Base-by-base conservation (phyloP, 2,329 filamentous ascomycete genomes). In the Triangularia verruculosa region DNA sequence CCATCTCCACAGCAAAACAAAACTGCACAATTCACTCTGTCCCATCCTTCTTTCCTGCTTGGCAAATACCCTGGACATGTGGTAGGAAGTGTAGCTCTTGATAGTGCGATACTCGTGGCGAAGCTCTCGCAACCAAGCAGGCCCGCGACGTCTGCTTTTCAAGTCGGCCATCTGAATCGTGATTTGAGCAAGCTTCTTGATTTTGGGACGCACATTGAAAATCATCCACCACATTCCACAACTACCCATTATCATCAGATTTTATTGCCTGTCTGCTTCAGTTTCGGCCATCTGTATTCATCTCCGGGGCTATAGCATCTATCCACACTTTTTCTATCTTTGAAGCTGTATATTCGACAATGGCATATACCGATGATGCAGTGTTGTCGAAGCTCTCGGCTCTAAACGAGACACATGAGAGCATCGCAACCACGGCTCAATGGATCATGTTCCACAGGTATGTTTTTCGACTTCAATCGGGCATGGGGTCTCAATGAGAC, bases 361-460 rank as follows among this genome's bases (percentile, higher is more conserved):
- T 99, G 94, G 89, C 95, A 54, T 98, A 97, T 79, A 95, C 90
- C 69, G 93, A 98, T 78, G 95, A 99, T 80, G 91, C 93, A 55
- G 93, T 99, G 62, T 87, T 93, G 76, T 92, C 94, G 61, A 97
- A 97, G 81, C 89, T 99, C 61, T 96, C 93, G 30, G 92, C 93
- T 51, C 86, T 99, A 67, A 97, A 97, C 78, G 96, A 99, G 79
- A 96, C 93, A 11, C 94, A 99, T 76, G 95, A 99, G 75, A 96
- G 93, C 78, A 98, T 99, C 73, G 86, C 96, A 66, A 94, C 92
- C 34, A 93, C 96, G 67, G 93, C 95, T 63, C 94, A 98, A 87
- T 99, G 96, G 96, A 95, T 99, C 66, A 96, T 99, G 90, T 99
- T 99, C 76, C 94, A 99, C 79, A 90, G 93, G 93, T 96, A 87